phyloP scores from a whole-genome alignment of 805 yeast genomes.

The Yamadazyma scolyti region DNA sequence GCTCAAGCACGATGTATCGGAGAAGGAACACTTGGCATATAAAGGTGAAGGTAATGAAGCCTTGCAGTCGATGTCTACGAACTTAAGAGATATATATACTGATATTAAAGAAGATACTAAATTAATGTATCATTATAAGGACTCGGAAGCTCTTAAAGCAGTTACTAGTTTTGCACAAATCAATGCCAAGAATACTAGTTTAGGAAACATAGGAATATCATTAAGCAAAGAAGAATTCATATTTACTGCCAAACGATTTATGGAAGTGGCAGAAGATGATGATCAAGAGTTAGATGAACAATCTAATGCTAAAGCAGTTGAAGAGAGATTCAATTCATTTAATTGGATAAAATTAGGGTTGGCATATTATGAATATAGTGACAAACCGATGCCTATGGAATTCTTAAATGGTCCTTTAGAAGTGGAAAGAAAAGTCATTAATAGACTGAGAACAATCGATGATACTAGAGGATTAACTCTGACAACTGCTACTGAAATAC shows the following conservation, averaged over 20 bases:
- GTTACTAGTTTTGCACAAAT: slow-evolving; percentile 61
- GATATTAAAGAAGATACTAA: slow-evolving; percentile 3
- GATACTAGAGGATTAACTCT: slow-evolving; percentile 40
- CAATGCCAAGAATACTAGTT: slow-evolving; percentile 57
- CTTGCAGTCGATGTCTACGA: slow-evolving; percentile 9
- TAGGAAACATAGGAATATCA: slow-evolving; percentile 53
- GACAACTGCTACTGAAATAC: slow-evolving; percentile 54
- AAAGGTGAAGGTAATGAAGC: slow-evolving; percentile 12
- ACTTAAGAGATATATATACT: slow-evolving; percentile 4
- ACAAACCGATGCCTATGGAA: slow-evolving; percentile 48
- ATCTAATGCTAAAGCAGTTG: slow-evolving; percentile 9
- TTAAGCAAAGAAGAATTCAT: slow-evolving; percentile 48
- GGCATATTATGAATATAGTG: slow-evolving; percentile 43
- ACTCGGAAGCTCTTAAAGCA: slow-evolving; percentile 59
- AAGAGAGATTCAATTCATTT: slow-evolving; percentile 37
- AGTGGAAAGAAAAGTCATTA: slow-evolving; percentile 47
- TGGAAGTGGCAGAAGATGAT: slow-evolving; percentile 8
- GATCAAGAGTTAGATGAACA: slow-evolving; percentile 1
- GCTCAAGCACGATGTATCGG: no score
- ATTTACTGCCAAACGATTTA: slow-evolving; percentile 29
- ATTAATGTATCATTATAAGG: slow-evolving; percentile 33
- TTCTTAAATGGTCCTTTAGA: slow-evolving; percentile 72
- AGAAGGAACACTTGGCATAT: slow-evolving; percentile 7
- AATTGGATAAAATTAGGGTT: slow-evolving; percentile 63
- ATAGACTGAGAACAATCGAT: slow-evolving; percentile 30